These are phyloP conservation scores for Ceratocystiopsis sp. DNA, from an alignment of 2,329 filamentous ascomycete species.

Conservation along the genomic window DNA sequence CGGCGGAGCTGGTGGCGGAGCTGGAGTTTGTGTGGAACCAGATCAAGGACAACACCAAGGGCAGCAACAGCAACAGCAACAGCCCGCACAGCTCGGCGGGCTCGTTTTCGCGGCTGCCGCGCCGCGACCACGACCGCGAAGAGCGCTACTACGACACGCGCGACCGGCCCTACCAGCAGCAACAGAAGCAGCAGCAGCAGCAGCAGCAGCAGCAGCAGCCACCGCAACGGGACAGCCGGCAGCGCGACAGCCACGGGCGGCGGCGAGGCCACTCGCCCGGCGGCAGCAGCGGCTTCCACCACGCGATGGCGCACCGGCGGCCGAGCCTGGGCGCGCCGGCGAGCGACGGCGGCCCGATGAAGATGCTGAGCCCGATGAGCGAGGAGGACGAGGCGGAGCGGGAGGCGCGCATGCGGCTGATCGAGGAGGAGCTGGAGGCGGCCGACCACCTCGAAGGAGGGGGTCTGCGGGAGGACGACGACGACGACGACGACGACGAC, in stretches of 20 bases:
- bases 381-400: constrained; percentile 56
- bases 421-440: constrained; percentile 19
- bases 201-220: background rate
- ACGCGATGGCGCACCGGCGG: constrained; percentile 1
- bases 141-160: constrained; percentile 6
- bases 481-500: constrained; percentile 27
- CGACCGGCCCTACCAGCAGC: background rate
- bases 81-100: constrained; percentile 37
- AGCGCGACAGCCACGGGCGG: too few species aligned
- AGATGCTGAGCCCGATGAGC: constrained; percentile 70
- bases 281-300: too few species aligned
- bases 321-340: constrained; percentile 1
- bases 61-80: constrained; percentile 16
- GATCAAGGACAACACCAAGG: constrained; percentile 56
- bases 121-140: background rate
- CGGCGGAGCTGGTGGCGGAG: constrained; percentile 73
- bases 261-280: too few species aligned
- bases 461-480: constrained; percentile 14
- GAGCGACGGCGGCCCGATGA: constrained; percentile 31
- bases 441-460: background rate
- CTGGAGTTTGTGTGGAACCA: constrained; percentile 99
- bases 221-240: background rate
- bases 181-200: background rate
- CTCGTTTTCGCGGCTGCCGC: constrained; percentile 21
- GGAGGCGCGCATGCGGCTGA: constrained; percentile 26